These are phyloP conservation scores for Pochonia chlamydosporia DNA, from an alignment of 2,329 filamentous ascomycete species.

Conservation along the genomic window DNA sequence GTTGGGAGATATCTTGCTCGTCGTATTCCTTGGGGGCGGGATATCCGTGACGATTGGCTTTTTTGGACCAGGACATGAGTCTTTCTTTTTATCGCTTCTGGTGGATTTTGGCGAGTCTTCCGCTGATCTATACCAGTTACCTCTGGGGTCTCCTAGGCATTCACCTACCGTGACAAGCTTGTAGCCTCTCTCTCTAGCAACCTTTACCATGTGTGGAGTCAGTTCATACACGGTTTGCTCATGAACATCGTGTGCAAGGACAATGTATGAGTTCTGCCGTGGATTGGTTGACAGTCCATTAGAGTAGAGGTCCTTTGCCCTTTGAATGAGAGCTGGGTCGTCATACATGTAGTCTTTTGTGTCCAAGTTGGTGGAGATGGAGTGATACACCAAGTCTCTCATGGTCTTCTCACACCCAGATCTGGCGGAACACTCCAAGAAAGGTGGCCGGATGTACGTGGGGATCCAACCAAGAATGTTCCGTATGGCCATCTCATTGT, in stretches of 20 bases:
- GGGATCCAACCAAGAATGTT: slow-evolving; percentile 35
- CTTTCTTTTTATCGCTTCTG: background rate
- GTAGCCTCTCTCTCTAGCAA: slow-evolving; percentile 35
- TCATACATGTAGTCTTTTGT: slow-evolving; percentile 55
- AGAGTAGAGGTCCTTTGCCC: slow-evolving; percentile 34
- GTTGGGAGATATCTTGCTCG: slow-evolving; percentile 24
- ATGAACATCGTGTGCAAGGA: slow-evolving; percentile 49
- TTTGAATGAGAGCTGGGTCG: slow-evolving; percentile 40
- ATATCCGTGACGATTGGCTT: background rate
- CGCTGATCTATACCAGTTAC: slow-evolving; percentile 44
- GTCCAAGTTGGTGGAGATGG: slow-evolving; percentile 52
- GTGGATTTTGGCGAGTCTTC: slow-evolving; percentile 8
- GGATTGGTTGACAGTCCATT: slow-evolving; percentile 27
- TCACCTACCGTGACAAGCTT: slow-evolving; percentile 40
- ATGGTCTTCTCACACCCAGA: slow-evolving; percentile 34
- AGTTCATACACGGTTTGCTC: slow-evolving; percentile 38
- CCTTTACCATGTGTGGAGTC: slow-evolving; percentile 35
- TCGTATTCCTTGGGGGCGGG: slow-evolving; percentile 12
- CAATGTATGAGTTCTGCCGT: slow-evolving; percentile 35
- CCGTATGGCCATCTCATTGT: slow-evolving; percentile 39
- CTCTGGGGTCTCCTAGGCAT: slow-evolving; percentile 3
- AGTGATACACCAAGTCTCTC: slow-evolving; percentile 44
- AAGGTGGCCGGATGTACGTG: slow-evolving; percentile 39
- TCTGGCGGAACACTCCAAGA: slow-evolving; percentile 33
- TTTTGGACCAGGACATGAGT: background rate